A percentile compares a stretch with the other conserved stretches of the same genome.
These are phyloP conservation scores for Vachellia pachyceras DNA, from an alignment of 306 rosid species.

Conservation along the genomic window DNA sequence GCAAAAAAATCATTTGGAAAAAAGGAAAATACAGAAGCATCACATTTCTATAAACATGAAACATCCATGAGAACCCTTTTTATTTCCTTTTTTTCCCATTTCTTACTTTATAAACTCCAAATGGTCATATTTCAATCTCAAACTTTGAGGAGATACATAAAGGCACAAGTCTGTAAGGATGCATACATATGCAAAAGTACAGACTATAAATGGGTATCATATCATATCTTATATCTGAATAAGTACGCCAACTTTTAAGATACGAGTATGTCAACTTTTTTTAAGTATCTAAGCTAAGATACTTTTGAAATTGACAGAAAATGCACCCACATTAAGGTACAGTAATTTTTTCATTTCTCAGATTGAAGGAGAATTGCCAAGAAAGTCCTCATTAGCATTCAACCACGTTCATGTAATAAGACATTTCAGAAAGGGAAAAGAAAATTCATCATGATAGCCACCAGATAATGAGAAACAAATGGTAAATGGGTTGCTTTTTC, in stretches of 20 bases:
- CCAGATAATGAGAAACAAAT: not conserved
- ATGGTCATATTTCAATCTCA: not conserved
- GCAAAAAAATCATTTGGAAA: not conserved
- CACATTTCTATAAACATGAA: not conserved
- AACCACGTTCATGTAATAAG: slow-evolving; percentile 2
- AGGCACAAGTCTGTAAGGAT: not conserved
- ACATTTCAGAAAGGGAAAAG: not conserved
- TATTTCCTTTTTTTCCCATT: too few relatives aligned
- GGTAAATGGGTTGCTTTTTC: not conserved
- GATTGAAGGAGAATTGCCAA: not conserved
- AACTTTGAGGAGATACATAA: not conserved
- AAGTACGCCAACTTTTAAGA: too few relatives aligned
- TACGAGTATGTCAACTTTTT: not conserved
- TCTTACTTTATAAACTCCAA: not conserved
- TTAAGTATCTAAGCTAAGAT: not conserved
- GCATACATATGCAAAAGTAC: not conserved
- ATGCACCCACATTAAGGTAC: not conserved
- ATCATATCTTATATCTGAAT: not conserved
- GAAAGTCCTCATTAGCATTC: slow-evolving; percentile 14
- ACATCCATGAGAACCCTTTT: not conserved
- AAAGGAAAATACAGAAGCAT: not conserved
- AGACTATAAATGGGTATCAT: not conserved
- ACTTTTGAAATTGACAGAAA: slow-evolving; percentile 16
- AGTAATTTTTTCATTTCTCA: slow-evolving; percentile 18
- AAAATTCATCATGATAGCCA: not conserved